Percentiles rank a stretch among this genome's conserved stretches.
phyloP scores from a whole-genome alignment of 345 rosid genomes.

The Bretschneidera sinensis region DNA sequence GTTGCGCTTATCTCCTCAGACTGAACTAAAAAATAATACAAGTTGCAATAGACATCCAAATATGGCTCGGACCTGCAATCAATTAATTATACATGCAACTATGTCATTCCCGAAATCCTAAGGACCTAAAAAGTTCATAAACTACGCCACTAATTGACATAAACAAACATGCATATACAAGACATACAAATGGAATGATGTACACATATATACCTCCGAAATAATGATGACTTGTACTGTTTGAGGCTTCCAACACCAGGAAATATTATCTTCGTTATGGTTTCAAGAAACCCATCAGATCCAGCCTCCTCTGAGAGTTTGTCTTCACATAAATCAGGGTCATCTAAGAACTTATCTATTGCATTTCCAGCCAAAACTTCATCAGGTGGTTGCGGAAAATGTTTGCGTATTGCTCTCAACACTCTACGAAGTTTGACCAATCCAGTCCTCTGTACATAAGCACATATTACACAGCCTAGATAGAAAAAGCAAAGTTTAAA shows the following conservation, averaged over 20 bases:
- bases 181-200: background rate
- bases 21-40: conserved; percentile 81
- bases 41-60: conserved; percentile 76
- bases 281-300: conserved; percentile 75
- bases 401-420: conserved; percentile 88
- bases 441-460: conserved; percentile 71
- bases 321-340: conserved; percentile 79
- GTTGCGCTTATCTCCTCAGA: conserved; percentile 94
- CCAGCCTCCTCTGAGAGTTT: conserved; percentile 81
- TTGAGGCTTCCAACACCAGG: conserved; percentile 50
- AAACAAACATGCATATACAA: conserved; percentile 6
- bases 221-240: conserved; percentile 54
- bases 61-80: conserved; percentile 77
- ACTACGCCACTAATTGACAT: conserved; percentile 12
- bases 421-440: conserved; percentile 94
- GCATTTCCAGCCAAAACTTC: conserved; percentile 70
- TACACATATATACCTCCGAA: conserved; percentile 41
- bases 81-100: conserved; percentile 21
- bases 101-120: conserved; percentile 18
- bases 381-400: conserved; percentile 90
- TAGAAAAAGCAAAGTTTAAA: background rate
- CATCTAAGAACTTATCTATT: conserved; percentile 84
- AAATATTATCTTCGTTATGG: conserved; percentile 56
- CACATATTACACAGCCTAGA: conserved; percentile 14
- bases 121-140: conserved; percentile 9